Evolutionary conservation across 495 filamentous ascomycete species (phyloP), one percentile per base, ranked within the genome.

Genomic region (Aspergillus funiculosus): DNA sequence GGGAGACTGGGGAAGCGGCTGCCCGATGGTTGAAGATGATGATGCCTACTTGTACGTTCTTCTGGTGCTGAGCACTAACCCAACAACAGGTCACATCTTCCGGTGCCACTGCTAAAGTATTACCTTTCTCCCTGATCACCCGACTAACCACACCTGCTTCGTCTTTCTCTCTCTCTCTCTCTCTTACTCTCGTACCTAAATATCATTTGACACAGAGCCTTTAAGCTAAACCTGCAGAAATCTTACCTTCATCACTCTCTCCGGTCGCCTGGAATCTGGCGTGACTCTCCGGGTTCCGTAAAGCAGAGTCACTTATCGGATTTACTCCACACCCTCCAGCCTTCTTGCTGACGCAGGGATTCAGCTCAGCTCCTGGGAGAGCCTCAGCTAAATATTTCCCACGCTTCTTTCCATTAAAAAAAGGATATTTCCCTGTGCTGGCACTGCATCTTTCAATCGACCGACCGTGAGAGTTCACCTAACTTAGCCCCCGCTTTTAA

Each of bases 241-340:
- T 5, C 10, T 36, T 3, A 9, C 8, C 2, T n/a, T 11, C 9
- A 18, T 20, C n/a, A 22, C 19, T 38, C 15, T 15, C 35, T 11
- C 17, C 8, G 17, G 6, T 22, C 19, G 5, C 3, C 9, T 4
- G 19, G 15, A n/a, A n/a, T n/a, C n/a, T n/a, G n/a, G n/a, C n/a
- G n/a, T n/a, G n/a, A n/a, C n/a, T n/a, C n/a, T n/a, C n/a, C n/a
- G n/a, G n/a, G n/a, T n/a, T n/a, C n/a, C n/a, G n/a, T n/a, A n/a
- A n/a, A n/a, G n/a, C n/a, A n/a, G n/a, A n/a, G n/a, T 45, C 29
- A 38, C 49, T 43, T 52, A 42, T 38, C 42, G 38, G 21, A 21
- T 34, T 25, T 39, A 32, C 46, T 35, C 36, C 46, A 24, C 46
- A 35, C 27, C 24, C 13, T 14, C 26, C 26, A 31, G 21, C 14